Evolutionary conservation across 352 stramenopile species (phyloP).

Genomic region (Pythium rishiriense): DNA sequence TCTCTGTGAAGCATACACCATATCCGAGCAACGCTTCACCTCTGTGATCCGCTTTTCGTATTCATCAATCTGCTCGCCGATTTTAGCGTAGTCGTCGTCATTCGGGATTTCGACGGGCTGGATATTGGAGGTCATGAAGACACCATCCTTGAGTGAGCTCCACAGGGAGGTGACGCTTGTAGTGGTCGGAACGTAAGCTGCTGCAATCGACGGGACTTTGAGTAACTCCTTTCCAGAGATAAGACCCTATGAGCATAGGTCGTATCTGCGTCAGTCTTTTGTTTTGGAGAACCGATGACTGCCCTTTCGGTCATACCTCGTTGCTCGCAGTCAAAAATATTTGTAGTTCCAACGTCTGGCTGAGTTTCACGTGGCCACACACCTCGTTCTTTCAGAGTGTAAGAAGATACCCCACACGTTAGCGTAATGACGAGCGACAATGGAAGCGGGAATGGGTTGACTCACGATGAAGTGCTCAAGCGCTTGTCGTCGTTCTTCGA

Average conservation of each 20-base stretch:
- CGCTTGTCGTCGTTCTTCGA: constrained; percentile 84
- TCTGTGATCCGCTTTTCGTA: constrained; percentile 84
- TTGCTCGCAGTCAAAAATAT: constrained; percentile 81
- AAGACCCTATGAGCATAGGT: constrained; percentile 45
- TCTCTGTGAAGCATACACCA: constrained; percentile 78
- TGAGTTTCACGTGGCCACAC: constrained; percentile 81
- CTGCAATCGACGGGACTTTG: constrained; percentile 71
- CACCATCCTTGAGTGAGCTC: constrained; percentile 81
- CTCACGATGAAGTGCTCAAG: constrained; percentile 88
- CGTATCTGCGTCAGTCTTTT: no score
- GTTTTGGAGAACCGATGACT: no score
- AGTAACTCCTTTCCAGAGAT: constrained; percentile 83
- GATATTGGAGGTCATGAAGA: constrained; percentile 73
- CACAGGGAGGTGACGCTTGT: constrained; percentile 76
- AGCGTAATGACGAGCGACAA: background rate
- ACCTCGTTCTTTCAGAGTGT: constrained; percentile 71
- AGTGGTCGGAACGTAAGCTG: constrained; percentile 75
- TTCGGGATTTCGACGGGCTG: constrained; percentile 87
- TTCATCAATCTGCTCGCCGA: constrained; percentile 84
- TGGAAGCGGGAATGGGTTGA: background rate
- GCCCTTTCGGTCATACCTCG: no score
- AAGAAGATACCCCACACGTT: background rate
- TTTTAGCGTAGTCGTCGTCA: constrained; percentile 84
- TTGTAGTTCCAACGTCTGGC: constrained; percentile 78
- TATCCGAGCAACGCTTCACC: constrained; percentile 79